Evolutionary conservation across 345 rosid species (phyloP), one percentile per base, ranked within the genome.

Genomic region (Noccaea bulbosa): DNA sequence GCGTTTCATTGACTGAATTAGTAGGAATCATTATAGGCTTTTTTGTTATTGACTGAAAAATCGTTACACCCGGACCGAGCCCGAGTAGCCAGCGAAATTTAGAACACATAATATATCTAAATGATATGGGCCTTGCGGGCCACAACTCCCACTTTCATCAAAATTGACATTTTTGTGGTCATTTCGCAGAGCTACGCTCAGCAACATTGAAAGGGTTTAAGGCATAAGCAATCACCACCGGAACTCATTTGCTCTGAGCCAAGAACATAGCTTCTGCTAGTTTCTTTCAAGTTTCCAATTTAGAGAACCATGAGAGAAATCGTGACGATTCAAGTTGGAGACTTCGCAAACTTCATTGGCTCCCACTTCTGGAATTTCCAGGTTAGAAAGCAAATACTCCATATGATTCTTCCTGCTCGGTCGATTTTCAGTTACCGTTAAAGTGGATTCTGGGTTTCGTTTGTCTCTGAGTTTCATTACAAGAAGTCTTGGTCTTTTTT

Each of bases 331-430:
- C 99, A 94, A 82, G 86, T 86, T 5, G 99, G 99, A 24, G 87
- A 86, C 2, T 89, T 85, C 16, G 93, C 99, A 2, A 89, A 91
- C 79, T 94, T 87, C 75, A 53, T 91, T n/a, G 99, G 99, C 57
- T 94, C 99, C 54, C 97, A 94, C 78, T 91, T 91, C 78, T 94
- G 99, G 99, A 94, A 94, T 79, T 88, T 94, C 73, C 99, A 94
- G 96, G 96, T 91, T 55, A 37, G 32, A 17, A 6, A 11, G 7
- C 50, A 27, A n/a, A 8, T 0, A 39, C 45, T 9, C 2, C 27
- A 5, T 22, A 0, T 44, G 3, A 46, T 39, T 5, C n/a, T 50
- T 58, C 27, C 12, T 14, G 22, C 43, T 64, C 8, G 5, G 35
- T 65, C 8, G 34, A 48, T 64, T 33, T 62, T 32, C 54, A 48